A percentile compares a stretch with the other conserved stretches of the same genome.
Evolutionary conservation across 1,284 basidiomycete species (phyloP).

Genomic region (Heterobasidion occidentale): DNA sequence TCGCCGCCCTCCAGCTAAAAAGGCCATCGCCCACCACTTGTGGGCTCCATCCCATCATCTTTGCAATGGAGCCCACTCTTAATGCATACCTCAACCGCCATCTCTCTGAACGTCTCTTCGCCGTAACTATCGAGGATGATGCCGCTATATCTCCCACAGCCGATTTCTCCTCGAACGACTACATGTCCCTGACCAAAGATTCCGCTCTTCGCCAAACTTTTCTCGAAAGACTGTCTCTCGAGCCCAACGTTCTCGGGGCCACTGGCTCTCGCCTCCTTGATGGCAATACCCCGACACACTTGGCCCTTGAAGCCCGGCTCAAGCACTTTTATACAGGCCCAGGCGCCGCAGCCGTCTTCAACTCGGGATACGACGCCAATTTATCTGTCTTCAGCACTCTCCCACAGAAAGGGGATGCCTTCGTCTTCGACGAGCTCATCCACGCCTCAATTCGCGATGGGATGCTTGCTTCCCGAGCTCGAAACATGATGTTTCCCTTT

Average conservation of each 20-base stretch:
- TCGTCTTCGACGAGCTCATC: slow-evolving; percentile 1
- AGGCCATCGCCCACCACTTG: not conserved
- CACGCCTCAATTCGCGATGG: slow-evolving; percentile 2
- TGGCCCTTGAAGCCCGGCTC: not conserved
- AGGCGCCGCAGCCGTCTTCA: not conserved
- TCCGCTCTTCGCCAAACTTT: not conserved
- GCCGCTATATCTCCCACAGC: not conserved
- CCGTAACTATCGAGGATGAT: not conserved
- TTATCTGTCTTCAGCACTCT: not conserved
- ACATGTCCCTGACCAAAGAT: not conserved
- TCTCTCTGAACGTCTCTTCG: not conserved
- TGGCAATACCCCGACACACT: not conserved
- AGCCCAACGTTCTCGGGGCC: not conserved
- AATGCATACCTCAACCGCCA: not conserved
- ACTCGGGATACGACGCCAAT: slow-evolving; percentile 1
- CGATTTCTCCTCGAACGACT: slow-evolving; percentile 2
- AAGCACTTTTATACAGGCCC: not conserved
- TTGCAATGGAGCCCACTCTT: not conserved
- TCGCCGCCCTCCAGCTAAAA: too few species aligned
- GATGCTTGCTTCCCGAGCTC: not conserved
- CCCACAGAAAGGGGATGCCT: not conserved
- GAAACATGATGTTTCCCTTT: not conserved
- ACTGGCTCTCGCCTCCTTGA: not conserved
- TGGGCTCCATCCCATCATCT: not conserved
- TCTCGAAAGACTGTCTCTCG: not conserved